Conservation (phyloP, 257 asterid genomes). For the Voacanga thouarsii region DNA sequence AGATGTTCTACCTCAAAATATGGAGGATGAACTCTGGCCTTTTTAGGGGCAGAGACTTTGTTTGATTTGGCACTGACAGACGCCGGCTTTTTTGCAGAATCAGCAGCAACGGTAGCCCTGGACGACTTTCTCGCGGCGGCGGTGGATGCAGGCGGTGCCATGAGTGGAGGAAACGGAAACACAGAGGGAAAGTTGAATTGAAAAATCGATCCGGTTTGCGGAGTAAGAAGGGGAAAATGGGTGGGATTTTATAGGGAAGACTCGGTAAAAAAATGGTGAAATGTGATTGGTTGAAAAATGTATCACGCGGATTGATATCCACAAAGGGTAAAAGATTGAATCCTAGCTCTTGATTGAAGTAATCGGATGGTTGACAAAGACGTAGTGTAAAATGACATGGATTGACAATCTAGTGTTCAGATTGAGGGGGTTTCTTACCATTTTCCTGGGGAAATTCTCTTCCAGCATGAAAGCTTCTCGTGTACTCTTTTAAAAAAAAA, state of each 20-base stretch:
- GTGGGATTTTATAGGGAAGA: slow-evolving; percentile 3
- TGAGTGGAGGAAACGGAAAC: background rate
- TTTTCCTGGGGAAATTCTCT: no score
- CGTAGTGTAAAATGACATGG: background rate
- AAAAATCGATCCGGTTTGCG: background rate
- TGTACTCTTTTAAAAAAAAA: no score
- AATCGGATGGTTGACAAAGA: slow-evolving; percentile 48
- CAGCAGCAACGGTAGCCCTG: background rate
- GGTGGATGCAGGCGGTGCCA: slow-evolving; percentile 14
- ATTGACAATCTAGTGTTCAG: background rate
- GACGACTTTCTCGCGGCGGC: background rate
- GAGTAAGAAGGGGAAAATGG: slow-evolving; percentile 5
- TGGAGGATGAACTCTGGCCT: slow-evolving; percentile 57
- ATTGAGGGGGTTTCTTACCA: no score
- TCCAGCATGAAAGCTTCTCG: no score
- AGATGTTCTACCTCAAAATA: slow-evolving; percentile 58
- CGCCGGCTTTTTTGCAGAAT: slow-evolving; percentile 6
- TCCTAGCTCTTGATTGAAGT: slow-evolving; percentile 43
- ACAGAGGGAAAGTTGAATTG: background rate
- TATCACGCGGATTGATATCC: slow-evolving; percentile 46
- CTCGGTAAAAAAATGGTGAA: slow-evolving; percentile 29
- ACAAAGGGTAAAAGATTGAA: slow-evolving; percentile 35
- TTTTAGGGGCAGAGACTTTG: slow-evolving; percentile 51
- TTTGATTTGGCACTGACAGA: slow-evolving; percentile 29
- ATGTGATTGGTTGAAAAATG: slow-evolving; percentile 53